A percentile compares a stretch with the other conserved stretches of the same genome.
Conservation (phyloP, 257 asterid genomes). For the Jaltomata sinuosa region DNA sequence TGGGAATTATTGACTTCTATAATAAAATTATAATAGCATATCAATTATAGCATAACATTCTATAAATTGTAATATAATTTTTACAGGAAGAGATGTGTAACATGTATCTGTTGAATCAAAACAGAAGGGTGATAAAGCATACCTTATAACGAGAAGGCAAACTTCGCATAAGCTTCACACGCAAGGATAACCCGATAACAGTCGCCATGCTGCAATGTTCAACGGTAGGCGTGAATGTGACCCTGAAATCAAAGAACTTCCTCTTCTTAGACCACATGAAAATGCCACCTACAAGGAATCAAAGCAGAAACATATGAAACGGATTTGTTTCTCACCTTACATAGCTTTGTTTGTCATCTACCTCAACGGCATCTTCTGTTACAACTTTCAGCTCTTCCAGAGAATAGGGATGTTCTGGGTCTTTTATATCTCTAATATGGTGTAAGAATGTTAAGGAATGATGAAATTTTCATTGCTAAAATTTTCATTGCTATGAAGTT, state of each 20-base stretch:
- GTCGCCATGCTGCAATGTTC: conserved; percentile 96
- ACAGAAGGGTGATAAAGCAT: neutral
- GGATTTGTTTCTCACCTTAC: conserved; percentile 45
- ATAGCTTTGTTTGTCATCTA: conserved; percentile 54
- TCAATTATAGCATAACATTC: neutral
- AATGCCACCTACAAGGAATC: neutral
- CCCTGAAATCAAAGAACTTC: conserved; percentile 32
- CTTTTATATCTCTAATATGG: conserved; percentile 95
- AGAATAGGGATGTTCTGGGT: conserved; percentile 94
- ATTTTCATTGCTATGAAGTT: neutral
- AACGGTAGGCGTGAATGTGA: conserved; percentile 91
- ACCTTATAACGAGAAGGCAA: conserved; percentile 86
- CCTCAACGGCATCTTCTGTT: conserved; percentile 81
- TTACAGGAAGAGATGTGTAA: neutral
- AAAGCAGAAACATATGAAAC: neutral
- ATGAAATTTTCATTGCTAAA: conserved; percentile 7
- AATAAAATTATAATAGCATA: neutral
- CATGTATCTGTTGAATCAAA: neutral
- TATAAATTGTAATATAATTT: neutral
- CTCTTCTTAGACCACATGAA: neutral
- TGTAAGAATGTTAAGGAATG: conserved; percentile 61
- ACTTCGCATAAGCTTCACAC: conserved; percentile 88
- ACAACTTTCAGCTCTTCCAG: conserved; percentile 89
- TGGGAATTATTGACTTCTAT: neutral
- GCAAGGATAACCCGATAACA: conserved; percentile 82